These are phyloP conservation scores for Pseudonitzschia multiseries DNA, from an alignment of 108 stramenopile species.

Conservation along the genomic window DNA sequence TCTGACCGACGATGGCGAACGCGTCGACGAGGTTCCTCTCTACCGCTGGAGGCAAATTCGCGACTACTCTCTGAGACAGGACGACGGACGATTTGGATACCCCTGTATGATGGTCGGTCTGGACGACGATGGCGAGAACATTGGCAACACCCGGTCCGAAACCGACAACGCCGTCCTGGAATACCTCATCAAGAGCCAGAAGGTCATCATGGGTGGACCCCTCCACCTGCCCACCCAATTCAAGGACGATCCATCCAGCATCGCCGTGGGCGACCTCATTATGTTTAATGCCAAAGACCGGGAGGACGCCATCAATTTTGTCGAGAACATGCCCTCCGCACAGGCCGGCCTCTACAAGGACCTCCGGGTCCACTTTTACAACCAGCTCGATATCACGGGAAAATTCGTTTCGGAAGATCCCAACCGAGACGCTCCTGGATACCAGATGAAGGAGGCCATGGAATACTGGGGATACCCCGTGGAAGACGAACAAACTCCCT, in stretches of 20 bases:
- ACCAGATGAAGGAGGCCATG: constrained; percentile 84
- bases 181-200: constrained; percentile 73
- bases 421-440: constrained; percentile 44
- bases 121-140: constrained; percentile 55
- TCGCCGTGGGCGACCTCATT: constrained; percentile 70
- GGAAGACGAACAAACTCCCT: constrained; percentile 74
- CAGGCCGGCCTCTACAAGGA: constrained; percentile 71
- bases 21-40: constrained; percentile 55
- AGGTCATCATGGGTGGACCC: constrained; percentile 72
- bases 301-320: constrained; percentile 78
- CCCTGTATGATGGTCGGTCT: constrained; percentile 67
- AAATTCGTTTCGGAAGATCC: constrained; percentile 80
- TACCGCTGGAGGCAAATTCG: constrained; percentile 88
- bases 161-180: constrained; percentile 51
- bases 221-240: constrained; percentile 70
- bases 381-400: constrained; percentile 78
- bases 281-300: constrained; percentile 80
- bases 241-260: constrained; percentile 69
- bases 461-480: constrained; percentile 83
- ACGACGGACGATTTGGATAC: constrained; percentile 75
- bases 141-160: constrained; percentile 47
- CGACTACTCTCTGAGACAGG: constrained; percentile 71
- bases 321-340: constrained; percentile 68
- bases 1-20: constrained; percentile 49
- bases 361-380: constrained; percentile 75